These are phyloP conservation scores for Polygonum aviculare DNA, from an alignment of 148 eudicot genomes.

Conservation along the genomic window DNA sequence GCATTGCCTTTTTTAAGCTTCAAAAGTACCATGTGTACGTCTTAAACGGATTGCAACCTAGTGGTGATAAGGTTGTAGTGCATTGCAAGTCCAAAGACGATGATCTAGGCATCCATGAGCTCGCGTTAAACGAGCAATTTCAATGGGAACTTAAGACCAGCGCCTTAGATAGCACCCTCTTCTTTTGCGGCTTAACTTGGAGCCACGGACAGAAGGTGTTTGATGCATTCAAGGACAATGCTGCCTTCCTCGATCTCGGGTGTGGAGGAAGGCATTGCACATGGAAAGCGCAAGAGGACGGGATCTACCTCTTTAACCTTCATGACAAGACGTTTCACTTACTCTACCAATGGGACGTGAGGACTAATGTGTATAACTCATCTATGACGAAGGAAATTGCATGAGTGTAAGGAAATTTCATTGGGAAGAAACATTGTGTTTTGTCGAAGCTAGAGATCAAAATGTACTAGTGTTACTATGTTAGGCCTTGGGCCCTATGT, in stretches of 20 bases:
- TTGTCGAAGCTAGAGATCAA: too few species aligned
- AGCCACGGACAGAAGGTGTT: not conserved
- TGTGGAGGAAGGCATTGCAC: too few species aligned
- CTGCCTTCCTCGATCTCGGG: too few species aligned
- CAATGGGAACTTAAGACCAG: not conserved
- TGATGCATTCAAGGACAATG: not conserved
- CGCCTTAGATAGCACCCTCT: not conserved
- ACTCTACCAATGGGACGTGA: not conserved
- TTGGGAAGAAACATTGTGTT: too few species aligned
- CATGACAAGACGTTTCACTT: not conserved
- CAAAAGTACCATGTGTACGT: not conserved
- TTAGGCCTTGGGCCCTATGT: too few species aligned
- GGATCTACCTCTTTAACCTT: not conserved
- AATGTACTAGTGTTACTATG: too few species aligned
- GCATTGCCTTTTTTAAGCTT: not conserved
- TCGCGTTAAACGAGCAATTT: not conserved
- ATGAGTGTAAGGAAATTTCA: too few species aligned
- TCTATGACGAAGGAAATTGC: too few species aligned
- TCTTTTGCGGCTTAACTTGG: constrained; percentile 9
- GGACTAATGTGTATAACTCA: too few species aligned
- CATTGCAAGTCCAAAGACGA: constrained; percentile 17
- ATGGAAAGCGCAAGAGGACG: too few species aligned
- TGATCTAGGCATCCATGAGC: constrained; percentile 1
- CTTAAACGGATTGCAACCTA: not conserved
- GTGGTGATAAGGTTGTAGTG: not conserved